phyloP scores from a whole-genome alignment of 805 yeast species.

The Wickerhamomyces chambardii region DNA sequence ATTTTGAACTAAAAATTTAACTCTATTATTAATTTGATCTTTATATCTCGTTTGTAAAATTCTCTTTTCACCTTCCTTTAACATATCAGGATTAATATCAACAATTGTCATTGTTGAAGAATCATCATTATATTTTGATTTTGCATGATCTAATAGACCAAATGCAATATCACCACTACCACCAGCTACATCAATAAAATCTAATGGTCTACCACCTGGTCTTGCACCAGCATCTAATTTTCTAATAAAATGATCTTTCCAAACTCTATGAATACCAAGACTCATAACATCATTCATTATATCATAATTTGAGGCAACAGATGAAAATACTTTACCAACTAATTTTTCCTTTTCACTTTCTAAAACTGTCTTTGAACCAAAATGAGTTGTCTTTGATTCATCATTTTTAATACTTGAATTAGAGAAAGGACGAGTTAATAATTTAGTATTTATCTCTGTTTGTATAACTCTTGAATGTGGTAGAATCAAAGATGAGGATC shows the following conservation, averaged over 20 bases:
- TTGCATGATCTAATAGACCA: conserved; percentile 89
- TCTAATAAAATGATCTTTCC: conserved; percentile 89
- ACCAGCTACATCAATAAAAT: conserved; percentile 95
- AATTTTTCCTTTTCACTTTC: conserved; percentile 73
- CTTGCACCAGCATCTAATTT: conserved; percentile 90
- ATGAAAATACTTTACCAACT: conserved; percentile 83
- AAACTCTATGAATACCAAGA: conserved; percentile 85
- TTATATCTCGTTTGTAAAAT: conserved; percentile 47
- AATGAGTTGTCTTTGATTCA: conserved; percentile 62
- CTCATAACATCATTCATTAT: conserved; percentile 99
- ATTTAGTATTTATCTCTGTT: not conserved
- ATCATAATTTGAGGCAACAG: conserved; percentile 92
- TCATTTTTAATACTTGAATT: too few species aligned
- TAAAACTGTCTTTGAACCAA: conserved; percentile 81
- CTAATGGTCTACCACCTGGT: conserved; percentile 76
- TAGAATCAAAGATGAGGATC: too few species aligned
- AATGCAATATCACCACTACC: conserved; percentile 99
- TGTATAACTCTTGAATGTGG: not conserved
- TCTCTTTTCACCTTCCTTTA: conserved; percentile 83
- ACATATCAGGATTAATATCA: conserved; percentile 95
- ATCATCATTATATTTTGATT: conserved; percentile 63
- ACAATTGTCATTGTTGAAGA: conserved; percentile 80
- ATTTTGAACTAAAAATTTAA: conserved; percentile 79
- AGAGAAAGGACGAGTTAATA: not conserved
- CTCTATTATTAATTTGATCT: conserved; percentile 45